phyloP scores from a whole-genome alignment of 2,329 filamentous ascomycete genomes.

The Bipolaris zeicola region DNA sequence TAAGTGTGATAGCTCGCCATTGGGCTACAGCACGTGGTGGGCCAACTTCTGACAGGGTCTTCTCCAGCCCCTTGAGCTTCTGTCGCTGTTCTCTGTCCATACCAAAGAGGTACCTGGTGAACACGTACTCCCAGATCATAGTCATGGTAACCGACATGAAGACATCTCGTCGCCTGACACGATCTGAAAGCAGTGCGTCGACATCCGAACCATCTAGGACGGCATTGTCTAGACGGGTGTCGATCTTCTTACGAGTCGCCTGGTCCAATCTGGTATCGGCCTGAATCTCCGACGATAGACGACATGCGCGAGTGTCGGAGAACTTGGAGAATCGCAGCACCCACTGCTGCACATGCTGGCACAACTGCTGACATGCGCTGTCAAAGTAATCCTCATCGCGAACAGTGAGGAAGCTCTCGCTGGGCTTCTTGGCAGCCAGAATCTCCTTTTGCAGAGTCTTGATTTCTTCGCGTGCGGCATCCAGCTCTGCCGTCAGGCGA shows the following conservation, averaged over 20 bases:
- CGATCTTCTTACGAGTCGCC: conserved; percentile 72
- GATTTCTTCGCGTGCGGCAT: conserved; percentile 68
- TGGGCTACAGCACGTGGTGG: conserved; percentile 88
- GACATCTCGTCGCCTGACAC: conserved; percentile 85
- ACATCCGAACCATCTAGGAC: conserved; percentile 94
- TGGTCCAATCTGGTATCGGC: conserved; percentile 57
- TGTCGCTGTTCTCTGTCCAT: conserved; percentile 98
- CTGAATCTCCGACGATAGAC: conserved; percentile 79
- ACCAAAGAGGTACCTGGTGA: conserved; percentile 95
- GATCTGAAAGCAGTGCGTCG: conserved; percentile 83
- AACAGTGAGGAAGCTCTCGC: conserved; percentile 77
- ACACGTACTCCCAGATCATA: conserved; percentile 99
- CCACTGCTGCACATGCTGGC: conserved; percentile 96
- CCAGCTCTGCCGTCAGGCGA: conserved; percentile 76
- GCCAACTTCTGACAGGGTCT: conserved; percentile 83
- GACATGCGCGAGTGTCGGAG: conserved; percentile 88
- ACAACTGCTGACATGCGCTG: conserved; percentile 89
- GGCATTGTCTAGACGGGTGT: conserved; percentile 91
- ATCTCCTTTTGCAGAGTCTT: conserved; percentile 65
- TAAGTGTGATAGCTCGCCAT: conserved; percentile 95
- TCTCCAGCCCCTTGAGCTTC: conserved; percentile 95
- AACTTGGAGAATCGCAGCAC: conserved; percentile 97
- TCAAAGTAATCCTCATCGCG: conserved; percentile 96
- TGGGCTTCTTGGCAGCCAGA: conserved; percentile 59
- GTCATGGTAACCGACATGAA: conserved; percentile 99